Base-by-base conservation (phyloP, 495 filamentous ascomycete species). In the Podospora pseudocomata region DNA sequence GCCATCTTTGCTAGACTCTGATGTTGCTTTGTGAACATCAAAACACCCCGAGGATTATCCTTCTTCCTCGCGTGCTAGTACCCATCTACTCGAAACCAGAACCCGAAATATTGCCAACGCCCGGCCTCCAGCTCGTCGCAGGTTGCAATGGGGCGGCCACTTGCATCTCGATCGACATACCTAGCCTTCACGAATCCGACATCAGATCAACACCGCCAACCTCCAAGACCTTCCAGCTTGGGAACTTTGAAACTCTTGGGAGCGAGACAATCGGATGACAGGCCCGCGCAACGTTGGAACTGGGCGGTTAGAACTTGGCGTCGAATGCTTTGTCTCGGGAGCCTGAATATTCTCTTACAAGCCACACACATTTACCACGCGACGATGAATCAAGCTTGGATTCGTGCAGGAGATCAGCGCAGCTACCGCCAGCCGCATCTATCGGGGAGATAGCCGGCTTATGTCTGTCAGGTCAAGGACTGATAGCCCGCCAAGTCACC, bases 401-500 rank as follows among this genome's bases (percentile, higher is more conserved):
- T 49, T 49, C 39, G 5, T 49, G 39, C 39, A 49, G 39, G 5
- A 49, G 39, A 49, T 49, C 39, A 49, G 39, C 39, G 9, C 39
- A 49, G 39, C 15, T 13, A 49, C 39, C 39, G 5, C 39, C 39
- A 49, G 7, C 15, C 55, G n/a, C 55, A 20, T 58, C 39, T n/a
- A 58, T 58, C 55, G 55, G 55, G n/a, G n/a, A 18, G 55, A 4
- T 7, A 58, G 5, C 55, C 55, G 55, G 55, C 55, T 58, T 58
- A 58, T 58, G 55, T 49, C 2, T 49, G 39, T 49, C 39, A 59
- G 13, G 13, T 30, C 9, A 5, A 44, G 49, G 30, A 19, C 32
- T 19, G n/a, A 2, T 13, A 63, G 34, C 15, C 30, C 61, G 61
- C 61, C 61, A 63, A 63, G 61, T 63, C 61, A 63, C 61, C 61